These are phyloP conservation scores for Flaveria floridana DNA, from an alignment of 140 eudicot genomes.

Conservation along the genomic window DNA sequence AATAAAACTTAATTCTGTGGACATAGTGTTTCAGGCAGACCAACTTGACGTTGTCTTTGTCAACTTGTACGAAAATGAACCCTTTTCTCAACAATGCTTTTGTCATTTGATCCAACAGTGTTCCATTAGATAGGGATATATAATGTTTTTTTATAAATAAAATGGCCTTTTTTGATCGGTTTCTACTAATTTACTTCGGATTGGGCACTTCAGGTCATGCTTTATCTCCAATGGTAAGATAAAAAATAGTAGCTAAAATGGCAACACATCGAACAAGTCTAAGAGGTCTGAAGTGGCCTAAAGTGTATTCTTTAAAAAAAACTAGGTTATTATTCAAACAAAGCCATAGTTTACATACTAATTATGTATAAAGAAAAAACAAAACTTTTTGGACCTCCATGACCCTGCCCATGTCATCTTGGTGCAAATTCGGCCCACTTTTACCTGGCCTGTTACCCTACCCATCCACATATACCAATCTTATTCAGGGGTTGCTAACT, in stretches of 20 bases:
- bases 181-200: too few species aligned
- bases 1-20: not conserved
- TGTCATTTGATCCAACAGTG: not conserved
- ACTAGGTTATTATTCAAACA: not conserved
- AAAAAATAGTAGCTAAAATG: not conserved
- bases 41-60: not conserved
- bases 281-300: not conserved
- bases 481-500: conserved; percentile 20
- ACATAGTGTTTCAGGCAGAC: not conserved
- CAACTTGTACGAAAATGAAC: not conserved
- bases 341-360: not conserved
- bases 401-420: not conserved
- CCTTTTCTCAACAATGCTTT: not conserved
- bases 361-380: not conserved
- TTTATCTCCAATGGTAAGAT: not conserved
- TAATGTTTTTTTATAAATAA: too few species aligned
- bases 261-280: not conserved
- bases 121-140: not conserved
- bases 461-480: not conserved
- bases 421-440: not conserved
- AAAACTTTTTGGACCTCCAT: not conserved
- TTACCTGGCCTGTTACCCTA: not conserved
- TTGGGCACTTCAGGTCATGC: too few species aligned
- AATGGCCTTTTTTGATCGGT: not conserved
- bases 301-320: not conserved